phyloP scores from a whole-genome alignment of 2,329 filamentous ascomycete species.

The Didymella keratinophila region DNA sequence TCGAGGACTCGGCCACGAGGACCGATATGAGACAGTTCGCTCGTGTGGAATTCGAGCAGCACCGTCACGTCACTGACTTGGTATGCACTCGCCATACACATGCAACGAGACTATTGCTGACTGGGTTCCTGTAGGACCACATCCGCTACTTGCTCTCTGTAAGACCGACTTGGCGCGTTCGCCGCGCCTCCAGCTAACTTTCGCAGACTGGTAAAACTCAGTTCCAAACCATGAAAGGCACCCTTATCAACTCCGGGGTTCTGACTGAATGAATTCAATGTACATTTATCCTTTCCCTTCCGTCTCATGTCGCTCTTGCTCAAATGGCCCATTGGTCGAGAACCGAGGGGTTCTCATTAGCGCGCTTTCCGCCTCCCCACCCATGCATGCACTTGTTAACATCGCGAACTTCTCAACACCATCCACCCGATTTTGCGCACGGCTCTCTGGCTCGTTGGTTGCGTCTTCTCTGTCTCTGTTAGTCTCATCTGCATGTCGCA shows the following conservation, averaged over 20 bases:
- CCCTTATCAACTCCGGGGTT: slow-evolving; percentile 46
- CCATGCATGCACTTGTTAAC: slow-evolving; percentile 12
- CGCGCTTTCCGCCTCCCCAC: slow-evolving; percentile 20
- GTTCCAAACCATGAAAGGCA: slow-evolving; percentile 57
- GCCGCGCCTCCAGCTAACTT: slow-evolving; percentile 12
- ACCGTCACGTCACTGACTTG: slow-evolving; percentile 56
- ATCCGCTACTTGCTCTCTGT: slow-evolving; percentile 60
- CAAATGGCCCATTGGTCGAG: slow-evolving; percentile 11
- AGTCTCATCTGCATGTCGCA: neutral
- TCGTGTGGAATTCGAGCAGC: slow-evolving; percentile 58
- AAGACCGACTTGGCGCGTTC: slow-evolving; percentile 19
- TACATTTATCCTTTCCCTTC: slow-evolving; percentile 12
- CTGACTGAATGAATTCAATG: slow-evolving; percentile 30
- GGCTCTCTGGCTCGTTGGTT: neutral
- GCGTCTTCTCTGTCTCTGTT: neutral
- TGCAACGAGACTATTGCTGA: slow-evolving; percentile 13
- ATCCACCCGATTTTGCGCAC: neutral
- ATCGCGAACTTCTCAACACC: slow-evolving; percentile 1
- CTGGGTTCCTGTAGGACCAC: slow-evolving; percentile 44
- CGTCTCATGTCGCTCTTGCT: neutral
- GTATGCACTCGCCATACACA: slow-evolving; percentile 38
- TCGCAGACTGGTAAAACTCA: slow-evolving; percentile 58
- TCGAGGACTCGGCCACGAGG: slow-evolving; percentile 39
- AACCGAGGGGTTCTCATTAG: slow-evolving; percentile 28
- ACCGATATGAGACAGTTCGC: slow-evolving; percentile 59